phyloP scores from a whole-genome alignment of 106 monocot species.

The Amphibolis antarctica region DNA sequence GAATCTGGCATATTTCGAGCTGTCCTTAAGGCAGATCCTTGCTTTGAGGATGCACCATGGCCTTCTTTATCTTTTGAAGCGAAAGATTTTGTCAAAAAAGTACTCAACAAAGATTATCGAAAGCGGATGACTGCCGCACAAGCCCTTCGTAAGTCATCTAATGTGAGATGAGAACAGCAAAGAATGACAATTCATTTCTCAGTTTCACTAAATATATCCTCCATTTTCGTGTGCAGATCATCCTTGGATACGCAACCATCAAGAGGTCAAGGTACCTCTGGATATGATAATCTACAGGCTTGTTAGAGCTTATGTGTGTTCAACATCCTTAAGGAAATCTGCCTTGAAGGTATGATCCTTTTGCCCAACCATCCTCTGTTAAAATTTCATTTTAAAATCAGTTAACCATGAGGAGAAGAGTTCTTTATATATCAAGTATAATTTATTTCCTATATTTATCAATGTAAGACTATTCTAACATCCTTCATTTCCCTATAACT shows the following conservation, averaged over 20 bases:
- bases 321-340: conserved; percentile 66
- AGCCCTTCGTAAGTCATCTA: conserved; percentile 13
- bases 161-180: not conserved
- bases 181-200: not conserved
- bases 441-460: too few species aligned
- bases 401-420: too few species aligned
- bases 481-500: not conserved
- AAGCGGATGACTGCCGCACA: conserved; percentile 22
- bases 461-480: too few species aligned
- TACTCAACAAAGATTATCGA: conserved; percentile 57
- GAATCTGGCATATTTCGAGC: conserved; percentile 79
- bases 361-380: not conserved
- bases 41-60: conserved; percentile 75
- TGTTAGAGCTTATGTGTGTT: conserved; percentile 47
- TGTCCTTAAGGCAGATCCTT: conserved; percentile 68
- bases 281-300: conserved; percentile 62
- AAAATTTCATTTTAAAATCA: too few species aligned
- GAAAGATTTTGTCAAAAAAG: conserved; percentile 53
- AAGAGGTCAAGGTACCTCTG: conserved; percentile 41
- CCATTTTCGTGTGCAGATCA: conserved; percentile 35
- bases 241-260: conserved; percentile 62
- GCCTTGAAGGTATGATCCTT: conserved; percentile 41
- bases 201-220: not conserved
- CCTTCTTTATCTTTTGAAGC: conserved; percentile 56
- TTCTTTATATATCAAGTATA: too few species aligned